Evolutionary conservation across 179 eudicot genomes (phyloP), one percentile per base, ranked within the genome.

Genomic region (Beta corolliflora): DNA sequence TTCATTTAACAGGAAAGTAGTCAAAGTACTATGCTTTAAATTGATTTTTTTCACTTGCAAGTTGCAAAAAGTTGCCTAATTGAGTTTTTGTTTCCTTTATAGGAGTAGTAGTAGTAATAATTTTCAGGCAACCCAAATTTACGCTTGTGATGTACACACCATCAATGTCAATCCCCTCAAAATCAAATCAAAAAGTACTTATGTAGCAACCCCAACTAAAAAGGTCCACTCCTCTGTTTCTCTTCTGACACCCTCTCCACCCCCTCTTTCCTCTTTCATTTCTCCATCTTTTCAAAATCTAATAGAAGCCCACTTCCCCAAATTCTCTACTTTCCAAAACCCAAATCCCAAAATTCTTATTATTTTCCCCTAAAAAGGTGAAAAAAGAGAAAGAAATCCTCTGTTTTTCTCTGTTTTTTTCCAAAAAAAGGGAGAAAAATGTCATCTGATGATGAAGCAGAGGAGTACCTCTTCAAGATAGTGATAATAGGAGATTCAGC

Each of bases 401-500:
- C 36, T 25, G 25, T 25, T 31, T 31, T 31, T 3, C 36, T 31
- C 36, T 31, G 36, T 75, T 54, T 67, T 13, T 71, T 31, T 18
- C 50, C 19, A 23, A 14, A 14, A 19, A 14, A 46, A 70, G 18
- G 21, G 77, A 63, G 73, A 23, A 14, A 11, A 50, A 84, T 84
- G 89, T 84, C 87, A 16, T 87, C 89, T 10, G 89, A 87, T 75
- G 89, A 87, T 36, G 89, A 87, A 64, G 59, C 87, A 80, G 89
- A 87, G 72, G 87, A 84, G 23, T 87, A 87, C 71, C 82, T 87
- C 18, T 87, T 87, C 81, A 87, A 87, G 65, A 87, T 87, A 63
- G 89, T 87, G 21, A 82, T 85, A 9, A 85, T 85, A 44, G 88
- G 88, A 19, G 88, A 85, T 21, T 85, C 88, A 52, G 88, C 85